These are phyloP conservation scores for Raphanus raphanistrum DNA, from an alignment of 345 rosid species.

Conservation along the genomic window DNA sequence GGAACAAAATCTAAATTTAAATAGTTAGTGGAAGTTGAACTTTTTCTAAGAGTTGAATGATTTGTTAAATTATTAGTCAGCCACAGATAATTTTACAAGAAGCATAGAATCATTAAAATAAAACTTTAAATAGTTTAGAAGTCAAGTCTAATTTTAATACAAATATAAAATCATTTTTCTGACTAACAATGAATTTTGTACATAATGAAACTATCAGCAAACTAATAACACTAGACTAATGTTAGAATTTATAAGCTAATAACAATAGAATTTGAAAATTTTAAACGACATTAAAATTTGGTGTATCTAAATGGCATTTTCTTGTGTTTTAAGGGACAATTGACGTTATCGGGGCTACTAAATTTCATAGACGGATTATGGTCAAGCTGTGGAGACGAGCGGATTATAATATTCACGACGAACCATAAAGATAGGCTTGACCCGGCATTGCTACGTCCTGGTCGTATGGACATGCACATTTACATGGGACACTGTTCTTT, in stretches of 20 bases:
- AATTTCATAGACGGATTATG: background rate
- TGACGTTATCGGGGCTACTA: background rate
- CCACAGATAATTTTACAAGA: background rate
- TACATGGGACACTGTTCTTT: background rate
- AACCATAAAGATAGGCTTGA: slow-evolving; percentile 1
- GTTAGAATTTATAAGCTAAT: background rate
- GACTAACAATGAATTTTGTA: background rate
- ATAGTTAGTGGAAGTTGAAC: background rate
- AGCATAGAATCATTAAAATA: background rate
- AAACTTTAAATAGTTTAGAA: background rate
- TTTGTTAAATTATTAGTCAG: background rate
- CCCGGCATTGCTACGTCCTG: background rate
- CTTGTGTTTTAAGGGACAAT: background rate
- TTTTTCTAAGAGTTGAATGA: background rate
- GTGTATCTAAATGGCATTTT: background rate
- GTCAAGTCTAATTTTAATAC: background rate
- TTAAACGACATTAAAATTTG: no score
- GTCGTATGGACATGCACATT: slow-evolving; percentile 1
- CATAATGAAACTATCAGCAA: background rate
- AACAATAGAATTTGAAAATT: background rate
- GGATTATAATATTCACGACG: background rate
- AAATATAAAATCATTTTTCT: background rate
- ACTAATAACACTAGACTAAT: background rate
- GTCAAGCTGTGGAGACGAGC: background rate
- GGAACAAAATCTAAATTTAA: background rate